Evolutionary conservation across 1,139 yeast genomes (phyloP).

Genomic region (Spathaspora sp.): DNA sequence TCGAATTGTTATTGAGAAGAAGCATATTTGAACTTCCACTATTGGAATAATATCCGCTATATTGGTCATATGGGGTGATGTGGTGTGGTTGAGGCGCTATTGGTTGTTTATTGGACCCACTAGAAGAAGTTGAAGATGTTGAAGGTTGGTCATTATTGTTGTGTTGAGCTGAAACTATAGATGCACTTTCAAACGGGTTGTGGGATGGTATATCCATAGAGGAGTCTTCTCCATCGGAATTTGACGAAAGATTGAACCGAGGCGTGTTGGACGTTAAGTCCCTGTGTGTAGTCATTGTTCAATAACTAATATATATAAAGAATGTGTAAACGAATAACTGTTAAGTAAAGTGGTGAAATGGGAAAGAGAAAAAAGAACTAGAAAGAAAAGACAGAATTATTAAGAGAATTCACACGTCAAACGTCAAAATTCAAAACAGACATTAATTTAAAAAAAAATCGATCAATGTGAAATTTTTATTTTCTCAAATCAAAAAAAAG

Average conservation of each 20-base stretch:
- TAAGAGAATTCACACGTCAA: not conserved
- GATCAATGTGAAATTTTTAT: not conserved
- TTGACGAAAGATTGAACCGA: conserved; percentile 13
- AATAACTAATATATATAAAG: not conserved
- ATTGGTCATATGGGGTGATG: conserved; percentile 32
- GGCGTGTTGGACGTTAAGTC: conserved; percentile 36
- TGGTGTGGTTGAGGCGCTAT: conserved; percentile 25
- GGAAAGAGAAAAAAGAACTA: not conserved
- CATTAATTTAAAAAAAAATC: not conserved
- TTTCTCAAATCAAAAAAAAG: not conserved
- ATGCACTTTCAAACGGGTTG: conserved; percentile 25
- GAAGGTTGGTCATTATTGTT: conserved; percentile 20
- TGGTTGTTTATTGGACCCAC: conserved; percentile 5
- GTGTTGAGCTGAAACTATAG: conserved; percentile 15
- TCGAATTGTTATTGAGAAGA: conserved; percentile 15
- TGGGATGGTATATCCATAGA: conserved; percentile 14
- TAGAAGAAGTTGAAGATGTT: conserved; percentile 8
- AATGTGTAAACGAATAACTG: not conserved
- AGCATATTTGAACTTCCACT: conserved; percentile 45
- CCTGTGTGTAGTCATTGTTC: conserved; percentile 23
- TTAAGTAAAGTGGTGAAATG: not conserved
- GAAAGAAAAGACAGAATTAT: not conserved
- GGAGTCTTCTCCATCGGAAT: conserved; percentile 16
- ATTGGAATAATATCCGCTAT: conserved; percentile 41
- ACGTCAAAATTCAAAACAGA: not conserved